These are phyloP conservation scores for Cavenderia fasciculata DNA, from an alignment of 78 protist species.

Conservation along the genomic window DNA sequence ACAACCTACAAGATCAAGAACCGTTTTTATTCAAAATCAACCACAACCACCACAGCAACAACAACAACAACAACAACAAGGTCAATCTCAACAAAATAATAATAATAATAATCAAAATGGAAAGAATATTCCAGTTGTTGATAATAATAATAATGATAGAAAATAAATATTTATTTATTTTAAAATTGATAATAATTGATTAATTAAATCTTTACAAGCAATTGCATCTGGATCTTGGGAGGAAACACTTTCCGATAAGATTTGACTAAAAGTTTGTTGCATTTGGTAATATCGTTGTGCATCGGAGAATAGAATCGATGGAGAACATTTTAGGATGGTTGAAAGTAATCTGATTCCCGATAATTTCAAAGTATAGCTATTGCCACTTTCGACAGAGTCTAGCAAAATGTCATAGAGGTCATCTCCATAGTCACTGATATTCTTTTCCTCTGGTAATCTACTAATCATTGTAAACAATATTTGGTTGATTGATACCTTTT, in stretches of 20 bases:
- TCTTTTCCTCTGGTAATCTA: not conserved
- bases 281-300: too few relatives aligned
- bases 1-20: not conserved
- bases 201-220: too few relatives aligned
- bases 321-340: not conserved
- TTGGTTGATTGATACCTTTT: not conserved
- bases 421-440: not conserved
- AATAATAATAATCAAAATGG: not conserved
- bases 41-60: not conserved
- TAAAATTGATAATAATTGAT: not conserved
- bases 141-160: not conserved
- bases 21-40: not conserved
- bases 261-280: too few relatives aligned
- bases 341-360: not conserved
- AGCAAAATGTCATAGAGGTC: not conserved
- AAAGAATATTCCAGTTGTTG: not conserved
- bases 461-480: not conserved
- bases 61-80: not conserved
- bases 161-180: not conserved
- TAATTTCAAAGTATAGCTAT: not conserved
- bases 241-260: too few relatives aligned
- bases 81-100: not conserved
- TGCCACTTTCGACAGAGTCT: not conserved
- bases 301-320: not conserved
- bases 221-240: too few relatives aligned